Conservation (phyloP, 441 rosid genomes). For the Codiaeum variegatum region DNA sequence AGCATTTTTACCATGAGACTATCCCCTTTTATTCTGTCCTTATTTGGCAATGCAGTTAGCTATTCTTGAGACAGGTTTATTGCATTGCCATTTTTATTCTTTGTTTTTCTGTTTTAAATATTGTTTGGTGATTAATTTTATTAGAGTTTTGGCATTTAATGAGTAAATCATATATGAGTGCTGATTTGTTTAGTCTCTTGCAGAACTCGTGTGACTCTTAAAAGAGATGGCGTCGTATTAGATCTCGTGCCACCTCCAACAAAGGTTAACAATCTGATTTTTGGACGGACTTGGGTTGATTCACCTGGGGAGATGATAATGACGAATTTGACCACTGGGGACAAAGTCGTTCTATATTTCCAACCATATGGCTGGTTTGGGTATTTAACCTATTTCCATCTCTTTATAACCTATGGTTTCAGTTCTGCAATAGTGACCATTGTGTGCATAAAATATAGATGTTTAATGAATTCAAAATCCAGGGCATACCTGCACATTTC, state of each 20-base stretch:
- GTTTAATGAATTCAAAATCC: background rate
- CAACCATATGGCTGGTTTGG: conserved; percentile 99
- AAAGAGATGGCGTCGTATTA: conserved; percentile 81
- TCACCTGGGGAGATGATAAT: conserved; percentile 93
- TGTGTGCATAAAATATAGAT: background rate
- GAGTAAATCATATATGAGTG: background rate
- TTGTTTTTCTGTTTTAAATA: background rate
- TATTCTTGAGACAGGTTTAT: background rate
- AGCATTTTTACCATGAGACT: background rate
- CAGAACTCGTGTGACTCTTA: conserved; percentile 87
- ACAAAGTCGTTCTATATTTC: conserved; percentile 86
- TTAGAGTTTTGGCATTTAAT: background rate
- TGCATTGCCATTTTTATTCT: background rate
- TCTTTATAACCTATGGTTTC: background rate
- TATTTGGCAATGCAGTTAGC: background rate
- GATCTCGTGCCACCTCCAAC: conserved; percentile 95
- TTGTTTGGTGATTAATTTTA: background rate
- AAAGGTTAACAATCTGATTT: conserved; percentile 87
- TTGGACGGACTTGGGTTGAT: conserved; percentile 97
- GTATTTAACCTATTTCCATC: conserved; percentile 32
- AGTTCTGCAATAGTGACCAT: background rate
- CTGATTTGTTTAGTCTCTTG: conserved; percentile 13
- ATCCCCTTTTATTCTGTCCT: background rate
- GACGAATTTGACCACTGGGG: conserved; percentile 87
- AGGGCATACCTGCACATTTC: background rate